Percentiles rank a stretch among this genome's conserved stretches.
phyloP scores from a whole-genome alignment of 2,329 filamentous ascomycete species.

The Cucurbitaria berberidis region DNA sequence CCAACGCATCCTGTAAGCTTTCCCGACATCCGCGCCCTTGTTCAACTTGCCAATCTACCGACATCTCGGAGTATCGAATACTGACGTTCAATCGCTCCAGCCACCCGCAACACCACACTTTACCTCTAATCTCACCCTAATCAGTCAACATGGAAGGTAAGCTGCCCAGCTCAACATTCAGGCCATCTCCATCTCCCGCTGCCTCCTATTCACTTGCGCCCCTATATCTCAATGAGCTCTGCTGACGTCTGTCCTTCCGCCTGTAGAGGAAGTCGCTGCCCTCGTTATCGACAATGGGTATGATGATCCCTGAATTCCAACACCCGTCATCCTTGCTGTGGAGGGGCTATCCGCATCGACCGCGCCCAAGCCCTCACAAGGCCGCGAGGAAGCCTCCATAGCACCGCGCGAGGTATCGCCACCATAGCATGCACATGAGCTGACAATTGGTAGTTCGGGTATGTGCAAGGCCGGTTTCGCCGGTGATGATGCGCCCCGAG shows the following conservation, averaged over 20 bases:
- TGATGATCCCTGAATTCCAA: conserved; percentile 58
- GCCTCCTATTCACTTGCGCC: conserved; percentile 25
- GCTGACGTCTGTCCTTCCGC: conserved; percentile 42
- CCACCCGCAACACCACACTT: conserved; percentile 39
- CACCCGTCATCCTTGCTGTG: conserved; percentile 45
- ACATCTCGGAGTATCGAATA: conserved; percentile 26
- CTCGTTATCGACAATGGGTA: conserved; percentile 99
- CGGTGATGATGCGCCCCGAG: conserved; percentile 99
- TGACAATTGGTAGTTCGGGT: conserved; percentile 78
- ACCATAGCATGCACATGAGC: conserved; percentile 36
- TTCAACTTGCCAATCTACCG: conserved; percentile 30
- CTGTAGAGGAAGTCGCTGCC: conserved; percentile 98
- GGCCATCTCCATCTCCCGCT: conserved; percentile 18
- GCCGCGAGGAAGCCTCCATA: conserved; percentile 29
- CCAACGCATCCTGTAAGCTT: conserved; percentile 44
- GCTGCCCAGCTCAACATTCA: conserved; percentile 52
- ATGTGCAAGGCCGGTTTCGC: conserved; percentile 99
- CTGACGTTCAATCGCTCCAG: conserved; percentile 43
- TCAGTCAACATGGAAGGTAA: conserved; percentile 70
- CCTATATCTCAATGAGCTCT: conserved; percentile 40
- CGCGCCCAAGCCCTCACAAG: conserved; percentile 28
- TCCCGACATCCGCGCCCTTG: conserved; percentile 32
- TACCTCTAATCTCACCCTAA: conserved; percentile 48
- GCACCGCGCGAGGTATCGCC: conserved; percentile 27
- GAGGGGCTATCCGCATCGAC: conserved; percentile 44